Evolutionary conservation across 1,284 basidiomycete genomes (phyloP), one percentile per base, ranked within the genome.

Genomic region (Porodaedalea pini): DNA sequence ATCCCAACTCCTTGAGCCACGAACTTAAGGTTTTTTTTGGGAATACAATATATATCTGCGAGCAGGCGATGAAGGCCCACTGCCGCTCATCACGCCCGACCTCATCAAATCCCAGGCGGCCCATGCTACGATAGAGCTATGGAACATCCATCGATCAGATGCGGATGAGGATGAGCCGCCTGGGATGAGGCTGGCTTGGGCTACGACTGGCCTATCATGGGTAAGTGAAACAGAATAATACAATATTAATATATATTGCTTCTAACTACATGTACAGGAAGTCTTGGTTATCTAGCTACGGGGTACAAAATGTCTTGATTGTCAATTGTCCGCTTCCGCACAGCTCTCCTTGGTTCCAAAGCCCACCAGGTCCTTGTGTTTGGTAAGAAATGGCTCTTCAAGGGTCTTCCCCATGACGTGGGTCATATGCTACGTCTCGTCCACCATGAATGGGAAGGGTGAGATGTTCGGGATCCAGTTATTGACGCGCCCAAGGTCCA

Each of bases 11-110:
- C 11, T 36, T 17, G 10, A 54, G 51, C 31, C 51, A 37, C 11
- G 51, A 54, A 27, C 40, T 54, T n/a, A 39, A 54, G n/a, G 25
- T 54, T 7, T 7, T 25, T 44, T 54, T n/a, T 54, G 51, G 51
- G 25, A 43, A 21, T 44, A 54, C 40, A 44, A 44, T 27, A 21
- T 8, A n/a, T 29, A 15, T 31, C 29, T 44, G 27, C 11, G 21
- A 32, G 11, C 15, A 10, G 32, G 36, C 7, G 39, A 54, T 11
- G 49, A 37, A n/a, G 36, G 51, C 23, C 51, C 19, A 17, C 40
- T 31, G 34, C 36, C 36, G 2, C 10, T 54, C 10, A 31, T 54
- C 23, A 37, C 23, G 7, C 36, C 40, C 25, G 15, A n/a, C 8
- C n/a, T 39, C 15, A 44, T 54, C n/a, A 40, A 43, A 31, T 54